These are phyloP conservation scores for Vitis hybrid DNA, from an alignment of 177 flowering plant species.

Conservation along the genomic window DNA sequence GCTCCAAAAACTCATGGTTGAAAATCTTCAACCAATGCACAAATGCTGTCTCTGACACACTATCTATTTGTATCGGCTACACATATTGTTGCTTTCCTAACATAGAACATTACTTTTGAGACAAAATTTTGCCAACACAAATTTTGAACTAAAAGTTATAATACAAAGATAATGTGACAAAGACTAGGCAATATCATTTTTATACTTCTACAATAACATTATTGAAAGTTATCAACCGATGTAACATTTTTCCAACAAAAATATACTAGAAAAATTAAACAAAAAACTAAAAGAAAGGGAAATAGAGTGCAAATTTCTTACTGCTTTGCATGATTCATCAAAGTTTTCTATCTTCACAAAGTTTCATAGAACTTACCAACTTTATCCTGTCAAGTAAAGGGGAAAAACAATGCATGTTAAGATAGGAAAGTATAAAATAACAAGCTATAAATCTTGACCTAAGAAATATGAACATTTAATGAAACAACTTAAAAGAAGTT, in stretches of 20 bases:
- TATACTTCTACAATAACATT: neutral
- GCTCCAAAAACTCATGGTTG: too few relatives aligned
- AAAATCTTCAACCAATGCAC: too few relatives aligned
- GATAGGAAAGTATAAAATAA: slow-evolving; percentile 1
- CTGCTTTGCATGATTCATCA: slow-evolving; percentile 10
- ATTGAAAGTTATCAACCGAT: neutral
- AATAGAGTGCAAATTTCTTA: neutral
- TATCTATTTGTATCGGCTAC: too few relatives aligned
- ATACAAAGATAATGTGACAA: neutral
- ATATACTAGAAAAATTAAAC: neutral
- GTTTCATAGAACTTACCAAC: slow-evolving; percentile 54
- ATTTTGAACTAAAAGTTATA: neutral
- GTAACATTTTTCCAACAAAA: neutral
- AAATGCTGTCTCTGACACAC: too few relatives aligned
- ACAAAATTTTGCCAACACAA: neutral
- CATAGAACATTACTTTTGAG: too few relatives aligned
- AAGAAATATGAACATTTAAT: neutral
- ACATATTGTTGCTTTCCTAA: too few relatives aligned
- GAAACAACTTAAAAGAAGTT: neutral
- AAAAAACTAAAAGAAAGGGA: neutral
- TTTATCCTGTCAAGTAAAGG: slow-evolving; percentile 54
- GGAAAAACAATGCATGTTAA: slow-evolving; percentile 7
- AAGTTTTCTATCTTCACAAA: slow-evolving; percentile 12
- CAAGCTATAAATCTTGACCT: neutral
- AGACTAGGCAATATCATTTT: neutral